Percentiles rank a stretch among this genome's conserved stretches.
Conservation (phyloP, 352 stramenopile genomes). For the Phytophthora hybrid region DNA sequence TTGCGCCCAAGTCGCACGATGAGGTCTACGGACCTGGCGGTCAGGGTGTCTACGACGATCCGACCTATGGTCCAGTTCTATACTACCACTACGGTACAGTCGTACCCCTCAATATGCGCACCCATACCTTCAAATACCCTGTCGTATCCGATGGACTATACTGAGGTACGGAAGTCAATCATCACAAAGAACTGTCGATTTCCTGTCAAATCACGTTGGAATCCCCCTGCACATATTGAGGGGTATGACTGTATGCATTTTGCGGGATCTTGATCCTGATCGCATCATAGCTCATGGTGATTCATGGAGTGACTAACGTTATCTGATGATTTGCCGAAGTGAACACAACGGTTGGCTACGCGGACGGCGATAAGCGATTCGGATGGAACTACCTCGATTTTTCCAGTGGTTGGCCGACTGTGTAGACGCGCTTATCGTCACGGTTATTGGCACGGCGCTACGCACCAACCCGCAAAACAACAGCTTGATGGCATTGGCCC, state of each 20-base stretch:
- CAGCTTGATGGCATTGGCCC: no score
- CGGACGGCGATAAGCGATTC: slow-evolving; percentile 49
- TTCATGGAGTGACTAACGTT: background rate
- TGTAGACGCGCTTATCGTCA: slow-evolving; percentile 8
- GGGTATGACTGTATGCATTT: no score
- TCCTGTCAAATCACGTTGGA: no score
- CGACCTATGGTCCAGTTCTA: slow-evolving; percentile 46
- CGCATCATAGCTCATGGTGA: no score
- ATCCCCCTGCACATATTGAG: no score
- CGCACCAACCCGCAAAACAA: no score
- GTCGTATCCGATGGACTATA: no score
- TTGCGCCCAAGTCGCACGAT: slow-evolving; percentile 51
- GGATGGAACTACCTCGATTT: slow-evolving; percentile 61
- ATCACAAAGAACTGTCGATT: no score
- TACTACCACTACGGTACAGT: slow-evolving; percentile 71
- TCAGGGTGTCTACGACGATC: slow-evolving; percentile 56
- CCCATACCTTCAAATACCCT: no score
- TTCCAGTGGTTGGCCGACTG: slow-evolving; percentile 48
- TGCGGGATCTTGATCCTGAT: no score
- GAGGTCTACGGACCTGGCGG: slow-evolving; percentile 53
- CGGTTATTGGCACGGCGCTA: background rate
- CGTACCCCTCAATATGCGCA: no score
- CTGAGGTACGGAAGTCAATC: no score
- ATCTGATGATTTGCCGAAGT: slow-evolving; percentile 27
- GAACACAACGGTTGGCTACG: slow-evolving; percentile 50